These are phyloP conservation scores for Plasmodium gaboni DNA, from an alignment of 169 alveolate species.

Conservation along the genomic window DNA sequence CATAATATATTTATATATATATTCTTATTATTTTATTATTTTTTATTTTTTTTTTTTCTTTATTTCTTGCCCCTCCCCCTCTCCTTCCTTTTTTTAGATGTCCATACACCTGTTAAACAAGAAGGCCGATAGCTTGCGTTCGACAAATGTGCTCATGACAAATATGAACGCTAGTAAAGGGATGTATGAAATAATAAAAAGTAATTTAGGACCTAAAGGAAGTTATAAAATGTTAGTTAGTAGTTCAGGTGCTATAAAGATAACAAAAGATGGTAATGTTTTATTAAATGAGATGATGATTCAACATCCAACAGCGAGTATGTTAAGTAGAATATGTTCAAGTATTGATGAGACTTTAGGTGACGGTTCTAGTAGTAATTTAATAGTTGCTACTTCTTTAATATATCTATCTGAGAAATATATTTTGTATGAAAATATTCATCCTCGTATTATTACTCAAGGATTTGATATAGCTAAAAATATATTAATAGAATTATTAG, in stretches of 20 bases:
- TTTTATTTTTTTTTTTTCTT: neutral
- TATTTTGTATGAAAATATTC: constrained; percentile 94
- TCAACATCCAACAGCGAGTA: constrained; percentile 99
- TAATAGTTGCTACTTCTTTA: constrained; percentile 96
- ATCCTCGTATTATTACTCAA: constrained; percentile 97
- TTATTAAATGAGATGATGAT: constrained; percentile 98
- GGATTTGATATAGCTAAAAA: constrained; percentile 96
- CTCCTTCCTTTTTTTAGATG: constrained; percentile 54
- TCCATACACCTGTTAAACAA: constrained; percentile 91
- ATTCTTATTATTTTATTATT: too few species aligned
- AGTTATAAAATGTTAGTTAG: constrained; percentile 99
- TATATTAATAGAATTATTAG: constrained; percentile 92
- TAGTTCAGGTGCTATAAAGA: constrained; percentile 96
- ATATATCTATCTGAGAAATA: constrained; percentile 87
- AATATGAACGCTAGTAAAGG: constrained; percentile 98
- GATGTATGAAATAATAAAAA: constrained; percentile 95
- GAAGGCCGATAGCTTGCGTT: constrained; percentile 96
- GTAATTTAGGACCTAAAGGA: constrained; percentile 99
- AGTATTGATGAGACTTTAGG: constrained; percentile 99
- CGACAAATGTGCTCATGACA: constrained; percentile 96
- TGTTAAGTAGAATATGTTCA: constrained; percentile 99
- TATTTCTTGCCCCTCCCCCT: neutral
- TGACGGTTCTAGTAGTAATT: constrained; percentile 98
- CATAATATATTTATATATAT: too few species aligned
- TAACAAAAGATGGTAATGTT: constrained; percentile 98